Percentiles rank a stretch among this genome's conserved stretches.
Conservation (phyloP, 2,329 filamentous ascomycete genomes). For the Pseudocercospora fijiensis region DNA sequence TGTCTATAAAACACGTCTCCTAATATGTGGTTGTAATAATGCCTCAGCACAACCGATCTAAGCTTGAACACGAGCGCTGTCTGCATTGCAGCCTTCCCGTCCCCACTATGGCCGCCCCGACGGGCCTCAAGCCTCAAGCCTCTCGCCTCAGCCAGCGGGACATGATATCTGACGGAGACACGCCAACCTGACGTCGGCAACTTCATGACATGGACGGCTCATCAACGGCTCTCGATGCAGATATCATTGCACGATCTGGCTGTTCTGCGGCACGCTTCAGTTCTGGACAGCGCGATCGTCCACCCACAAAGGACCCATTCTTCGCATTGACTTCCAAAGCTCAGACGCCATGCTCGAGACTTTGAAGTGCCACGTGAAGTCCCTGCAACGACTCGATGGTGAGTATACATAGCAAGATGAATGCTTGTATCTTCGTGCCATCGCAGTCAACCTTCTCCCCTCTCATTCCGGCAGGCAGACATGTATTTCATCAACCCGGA, state of each 20-base stretch:
- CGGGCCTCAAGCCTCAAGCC: not conserved
- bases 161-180: not conserved
- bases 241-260: not conserved
- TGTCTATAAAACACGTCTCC: not conserved
- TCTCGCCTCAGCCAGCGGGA: not conserved
- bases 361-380: not conserved
- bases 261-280: not conserved
- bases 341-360: not conserved
- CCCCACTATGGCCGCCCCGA: not conserved
- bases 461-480: not conserved
- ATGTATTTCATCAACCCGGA: conserved; percentile 18
- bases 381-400: not conserved
- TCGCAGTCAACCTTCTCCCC: not conserved
- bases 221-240: not conserved
- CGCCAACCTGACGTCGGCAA: not conserved
- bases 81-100: not conserved
- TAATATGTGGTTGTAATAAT: not conserved
- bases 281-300: not conserved
- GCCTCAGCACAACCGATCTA: not conserved
- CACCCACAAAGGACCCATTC: not conserved
- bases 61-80: not conserved
- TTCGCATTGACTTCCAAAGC: not conserved
- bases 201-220: not conserved
- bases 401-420: conserved; percentile 1
- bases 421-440: not conserved